These are phyloP conservation scores for Mycena galericulata DNA, from an alignment of 768 basidiomycete genomes.

Conservation along the genomic window DNA sequence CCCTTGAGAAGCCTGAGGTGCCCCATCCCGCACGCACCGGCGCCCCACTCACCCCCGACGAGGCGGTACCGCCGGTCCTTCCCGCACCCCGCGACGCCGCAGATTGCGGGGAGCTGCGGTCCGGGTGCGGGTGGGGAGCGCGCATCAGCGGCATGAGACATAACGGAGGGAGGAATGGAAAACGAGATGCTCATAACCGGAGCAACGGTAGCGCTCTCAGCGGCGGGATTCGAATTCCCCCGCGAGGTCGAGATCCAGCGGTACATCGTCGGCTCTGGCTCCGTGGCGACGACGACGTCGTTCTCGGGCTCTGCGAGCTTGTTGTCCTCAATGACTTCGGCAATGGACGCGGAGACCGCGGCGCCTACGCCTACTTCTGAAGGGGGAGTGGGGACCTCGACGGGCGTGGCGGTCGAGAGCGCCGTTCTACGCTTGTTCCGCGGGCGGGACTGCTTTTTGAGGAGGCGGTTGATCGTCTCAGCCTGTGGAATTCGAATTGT, in stretches of 20 bases:
- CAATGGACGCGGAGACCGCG: slow-evolving; percentile 28
- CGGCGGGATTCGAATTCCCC: neutral
- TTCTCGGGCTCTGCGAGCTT: slow-evolving; percentile 15
- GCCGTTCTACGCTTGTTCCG: slow-evolving; percentile 61
- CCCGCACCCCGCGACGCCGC: slow-evolving; percentile 71
- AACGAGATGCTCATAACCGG: slow-evolving; percentile 62
- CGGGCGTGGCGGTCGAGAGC: slow-evolving; percentile 37
- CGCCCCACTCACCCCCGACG: slow-evolving; percentile 66
- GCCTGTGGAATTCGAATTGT: slow-evolving; percentile 55
- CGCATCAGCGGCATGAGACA: slow-evolving; percentile 9
- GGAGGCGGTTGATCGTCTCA: slow-evolving; percentile 89
- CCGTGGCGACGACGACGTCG: too few relatives aligned
- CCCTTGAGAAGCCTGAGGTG: slow-evolving; percentile 71
- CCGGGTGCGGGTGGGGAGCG: slow-evolving; percentile 10
- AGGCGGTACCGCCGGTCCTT: slow-evolving; percentile 71
- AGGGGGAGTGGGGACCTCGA: slow-evolving; percentile 43
- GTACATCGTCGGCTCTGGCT: slow-evolving; percentile 66
- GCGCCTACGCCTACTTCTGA: too few relatives aligned
- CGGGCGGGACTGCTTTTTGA: slow-evolving; percentile 85
- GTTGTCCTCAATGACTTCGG: slow-evolving; percentile 14
- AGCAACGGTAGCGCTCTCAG: slow-evolving; percentile 13
- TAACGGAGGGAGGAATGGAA: slow-evolving; percentile 58
- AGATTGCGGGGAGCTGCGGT: slow-evolving; percentile 46
- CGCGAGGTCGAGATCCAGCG: slow-evolving; percentile 78
- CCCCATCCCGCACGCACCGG: slow-evolving; percentile 74